Conservation (phyloP, 495 filamentous ascomycete genomes). For the Xylaria flabelliformis region DNA sequence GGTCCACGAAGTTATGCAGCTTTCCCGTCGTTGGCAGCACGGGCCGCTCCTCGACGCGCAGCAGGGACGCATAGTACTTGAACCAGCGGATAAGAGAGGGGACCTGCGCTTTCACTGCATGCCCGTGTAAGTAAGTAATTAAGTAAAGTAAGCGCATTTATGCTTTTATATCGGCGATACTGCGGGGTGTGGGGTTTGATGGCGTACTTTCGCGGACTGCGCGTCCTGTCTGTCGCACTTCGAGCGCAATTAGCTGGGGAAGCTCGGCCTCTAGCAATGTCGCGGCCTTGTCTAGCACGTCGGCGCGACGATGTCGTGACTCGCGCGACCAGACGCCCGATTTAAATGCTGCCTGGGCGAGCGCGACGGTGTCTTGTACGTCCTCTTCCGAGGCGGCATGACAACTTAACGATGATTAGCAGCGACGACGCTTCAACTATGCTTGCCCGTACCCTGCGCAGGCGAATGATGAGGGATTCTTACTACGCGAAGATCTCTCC, state of each 20-base stretch:
- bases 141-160: no score
- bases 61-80: conserved; percentile 66
- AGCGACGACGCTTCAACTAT: no score
- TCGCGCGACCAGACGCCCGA: conserved; percentile 65
- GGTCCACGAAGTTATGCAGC: conserved; percentile 66
- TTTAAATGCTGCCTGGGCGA: conserved; percentile 56
- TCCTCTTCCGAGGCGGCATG: conserved; percentile 58
- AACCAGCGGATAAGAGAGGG: conserved; percentile 68
- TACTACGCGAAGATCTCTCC: conserved; percentile 45
- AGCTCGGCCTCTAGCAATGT: conserved; percentile 55
- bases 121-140: neutral
- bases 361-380: conserved; percentile 51
- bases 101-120: conserved; percentile 65
- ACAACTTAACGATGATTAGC: conserved; percentile 50
- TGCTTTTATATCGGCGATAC: no score
- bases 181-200: neutral
- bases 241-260: conserved; percentile 59
- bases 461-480: conserved; percentile 17
- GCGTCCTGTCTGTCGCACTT: conserved; percentile 67
- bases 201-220: conserved; percentile 60
- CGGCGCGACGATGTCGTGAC: conserved; percentile 58
- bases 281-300: conserved; percentile 64
- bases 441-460: no score
- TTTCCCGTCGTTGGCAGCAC: conserved; percentile 66
- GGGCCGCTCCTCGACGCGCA: conserved; percentile 65